Evolutionary conservation across 2,329 filamentous ascomycete species (phyloP).

Genomic region (Pseudogymnoascus sp.): DNA sequence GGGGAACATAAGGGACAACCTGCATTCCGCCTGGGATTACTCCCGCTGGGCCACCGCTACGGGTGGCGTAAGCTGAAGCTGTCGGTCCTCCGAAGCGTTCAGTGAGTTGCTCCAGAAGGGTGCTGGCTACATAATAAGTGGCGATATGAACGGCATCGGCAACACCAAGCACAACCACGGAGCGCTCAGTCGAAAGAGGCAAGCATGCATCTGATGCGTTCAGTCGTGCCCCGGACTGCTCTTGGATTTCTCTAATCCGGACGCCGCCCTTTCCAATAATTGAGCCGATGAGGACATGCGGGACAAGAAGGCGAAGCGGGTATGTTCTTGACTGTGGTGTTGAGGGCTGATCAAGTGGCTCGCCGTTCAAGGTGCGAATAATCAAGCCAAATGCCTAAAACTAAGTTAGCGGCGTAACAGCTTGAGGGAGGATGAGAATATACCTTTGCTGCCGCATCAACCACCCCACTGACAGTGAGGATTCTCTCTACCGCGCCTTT

Average conservation of each 20-base stretch:
- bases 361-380: slow-evolving; percentile 96
- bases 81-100: slow-evolving; percentile 93
- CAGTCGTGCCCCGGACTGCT: slow-evolving; percentile 88
- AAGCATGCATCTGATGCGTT: slow-evolving; percentile 95
- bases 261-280: slow-evolving; percentile 97
- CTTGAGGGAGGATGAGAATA: slow-evolving; percentile 23
- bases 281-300: slow-evolving; percentile 93
- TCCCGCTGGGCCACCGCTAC: slow-evolving; percentile 85
- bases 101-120: slow-evolving; percentile 93
- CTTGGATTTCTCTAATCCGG: slow-evolving; percentile 95
- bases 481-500: slow-evolving; percentile 96
- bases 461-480: slow-evolving; percentile 89
- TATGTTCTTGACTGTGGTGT: slow-evolving; percentile 95
- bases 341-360: slow-evolving; percentile 79
- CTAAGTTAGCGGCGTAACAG: slow-evolving; percentile 4
- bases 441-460: slow-evolving; percentile 95
- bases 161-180: slow-evolving; percentile 95
- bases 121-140: slow-evolving; percentile 96
- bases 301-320: slow-evolving; percentile 86
- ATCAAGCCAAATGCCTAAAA: slow-evolving; percentile 87
- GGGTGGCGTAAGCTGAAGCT: slow-evolving; percentile 94
- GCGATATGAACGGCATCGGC: slow-evolving; percentile 98
- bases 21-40: slow-evolving; percentile 97
- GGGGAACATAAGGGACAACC: slow-evolving; percentile 94
- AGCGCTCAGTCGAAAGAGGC: slow-evolving; percentile 90